Conservation (phyloP, 352 stramenopile species). For the Detonula confervacea region DNA sequence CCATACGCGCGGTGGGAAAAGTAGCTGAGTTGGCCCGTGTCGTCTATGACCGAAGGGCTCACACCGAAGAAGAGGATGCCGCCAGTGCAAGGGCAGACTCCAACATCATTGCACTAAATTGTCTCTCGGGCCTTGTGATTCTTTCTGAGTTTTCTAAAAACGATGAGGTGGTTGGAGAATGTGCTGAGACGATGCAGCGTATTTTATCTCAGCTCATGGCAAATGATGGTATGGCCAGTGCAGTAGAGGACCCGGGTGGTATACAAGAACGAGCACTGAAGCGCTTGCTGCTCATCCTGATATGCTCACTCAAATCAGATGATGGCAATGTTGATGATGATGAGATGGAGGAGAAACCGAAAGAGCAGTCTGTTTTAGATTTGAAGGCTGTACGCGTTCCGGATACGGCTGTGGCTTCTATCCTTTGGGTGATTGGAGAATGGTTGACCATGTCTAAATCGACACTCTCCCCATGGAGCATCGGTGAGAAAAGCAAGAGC, state of each 20-base stretch:
- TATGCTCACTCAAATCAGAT: conserved; percentile 53
- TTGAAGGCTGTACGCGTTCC: conserved; percentile 56
- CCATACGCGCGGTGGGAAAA: conserved; percentile 91
- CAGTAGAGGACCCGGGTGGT: conserved; percentile 86
- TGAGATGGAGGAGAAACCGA: conserved; percentile 45
- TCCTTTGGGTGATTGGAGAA: conserved; percentile 79
- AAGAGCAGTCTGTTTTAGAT: conserved; percentile 45
- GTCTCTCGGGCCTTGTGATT: conserved; percentile 88
- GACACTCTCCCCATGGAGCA: conserved; percentile 26
- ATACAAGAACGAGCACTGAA: conserved; percentile 62
- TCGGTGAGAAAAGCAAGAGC: conserved; percentile 39
- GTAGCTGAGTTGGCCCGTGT: conserved; percentile 88
- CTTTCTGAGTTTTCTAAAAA: conserved; percentile 88
- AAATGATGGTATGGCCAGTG: conserved; percentile 18
- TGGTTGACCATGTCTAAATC: conserved; percentile 56
- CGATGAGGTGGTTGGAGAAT: conserved; percentile 92
- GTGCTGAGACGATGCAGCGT: conserved; percentile 93
- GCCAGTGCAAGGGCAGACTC: conserved; percentile 45
- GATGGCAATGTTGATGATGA: conserved; percentile 44
- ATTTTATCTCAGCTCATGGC: conserved; percentile 90
- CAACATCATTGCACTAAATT: conserved; percentile 89
- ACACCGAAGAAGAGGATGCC: conserved; percentile 50
- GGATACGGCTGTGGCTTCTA: conserved; percentile 57
- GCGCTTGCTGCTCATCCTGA: conserved; percentile 71
- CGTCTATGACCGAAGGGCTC: conserved; percentile 80